A percentile compares a stretch with the other conserved stretches of the same genome.
Evolutionary conservation across 345 rosid genomes (phyloP).

Genomic region (Citrus inodora): DNA sequence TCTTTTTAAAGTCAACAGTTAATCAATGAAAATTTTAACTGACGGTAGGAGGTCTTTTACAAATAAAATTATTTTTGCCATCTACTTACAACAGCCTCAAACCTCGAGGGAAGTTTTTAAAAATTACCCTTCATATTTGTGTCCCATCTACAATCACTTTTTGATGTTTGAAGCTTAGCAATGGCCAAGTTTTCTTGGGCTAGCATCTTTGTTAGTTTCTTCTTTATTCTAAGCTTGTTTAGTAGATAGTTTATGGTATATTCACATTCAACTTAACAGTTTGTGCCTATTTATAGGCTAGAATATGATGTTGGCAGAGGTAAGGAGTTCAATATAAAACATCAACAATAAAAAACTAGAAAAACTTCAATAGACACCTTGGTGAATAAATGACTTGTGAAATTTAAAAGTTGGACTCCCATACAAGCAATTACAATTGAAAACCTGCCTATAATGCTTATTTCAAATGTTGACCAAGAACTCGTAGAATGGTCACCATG

Average conservation of each 20-base stretch:
- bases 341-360: background rate
- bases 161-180: background rate
- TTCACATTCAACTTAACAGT: background rate
- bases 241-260: background rate
- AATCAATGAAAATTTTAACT: too few species aligned
- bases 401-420: background rate
- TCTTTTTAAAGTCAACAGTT: too few species aligned
- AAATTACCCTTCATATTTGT: background rate
- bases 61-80: too few species aligned
- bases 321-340: too few species aligned
- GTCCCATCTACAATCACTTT: background rate
- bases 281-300: background rate
- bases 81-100: too few species aligned
- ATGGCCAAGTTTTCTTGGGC: background rate
- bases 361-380: background rate
- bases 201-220: background rate
- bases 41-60: too few species aligned
- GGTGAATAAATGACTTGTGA: background rate
- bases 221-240: background rate
- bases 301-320: too few species aligned
- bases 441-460: too few species aligned
- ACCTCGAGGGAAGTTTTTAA: too few species aligned
- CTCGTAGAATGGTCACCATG: background rate
- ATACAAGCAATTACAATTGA: background rate
- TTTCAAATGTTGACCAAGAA: background rate